Base-by-base conservation (phyloP, 2,329 filamentous ascomycete species). In the Stemphylium beticola region DNA sequence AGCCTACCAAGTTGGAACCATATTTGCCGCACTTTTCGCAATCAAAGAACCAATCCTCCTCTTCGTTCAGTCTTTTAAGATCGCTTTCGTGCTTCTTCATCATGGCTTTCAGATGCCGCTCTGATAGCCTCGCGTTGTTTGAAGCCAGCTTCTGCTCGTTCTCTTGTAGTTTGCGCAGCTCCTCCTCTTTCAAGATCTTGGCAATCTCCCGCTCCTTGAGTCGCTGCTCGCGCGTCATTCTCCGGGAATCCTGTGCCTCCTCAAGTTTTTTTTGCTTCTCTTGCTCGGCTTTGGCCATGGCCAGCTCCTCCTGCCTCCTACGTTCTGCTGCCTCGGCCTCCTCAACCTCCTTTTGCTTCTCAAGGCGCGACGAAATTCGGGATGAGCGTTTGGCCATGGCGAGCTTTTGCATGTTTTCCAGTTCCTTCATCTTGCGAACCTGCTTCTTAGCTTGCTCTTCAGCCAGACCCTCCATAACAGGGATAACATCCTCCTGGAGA, bases 301-400 rank as follows among this genome's bases (percentile, higher is more conserved):
- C 82, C 55, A 92, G 81, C 49, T 93, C 90, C 6, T 78, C 79
- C 45, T 83, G 82, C 56, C 82, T 82, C 76, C 85, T 89, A 49
- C 83, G 85, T 64, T 91, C 86, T 40, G 88, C 89, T 68, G 93
- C 89, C 9, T 82, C 85, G 15, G 82, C 83, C 63, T 89, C 84
- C 55, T 91, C 87, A 41, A 93, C 87, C 57, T 89, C 82, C 64
- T 86, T 88, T 68, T 92, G 90, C 60, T 86, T 88, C 71, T 97
- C 92, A 31, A 87, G 80, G 71, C 92, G 96, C 61, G 85, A 84
- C 15, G 93, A 93, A 62, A 99, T 86, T 59, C 95, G 87, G 67
- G 91, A 96, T 0, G 95, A 99, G 59, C 95, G 83, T 78, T 99
- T 99, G 4, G 95, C 93, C 52, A 89, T 91, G n/a, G 92, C 92